A percentile compares a stretch with the other conserved stretches of the same genome.
Conservation (phyloP, 306 rosid genomes). For the Rosa rugosa region DNA sequence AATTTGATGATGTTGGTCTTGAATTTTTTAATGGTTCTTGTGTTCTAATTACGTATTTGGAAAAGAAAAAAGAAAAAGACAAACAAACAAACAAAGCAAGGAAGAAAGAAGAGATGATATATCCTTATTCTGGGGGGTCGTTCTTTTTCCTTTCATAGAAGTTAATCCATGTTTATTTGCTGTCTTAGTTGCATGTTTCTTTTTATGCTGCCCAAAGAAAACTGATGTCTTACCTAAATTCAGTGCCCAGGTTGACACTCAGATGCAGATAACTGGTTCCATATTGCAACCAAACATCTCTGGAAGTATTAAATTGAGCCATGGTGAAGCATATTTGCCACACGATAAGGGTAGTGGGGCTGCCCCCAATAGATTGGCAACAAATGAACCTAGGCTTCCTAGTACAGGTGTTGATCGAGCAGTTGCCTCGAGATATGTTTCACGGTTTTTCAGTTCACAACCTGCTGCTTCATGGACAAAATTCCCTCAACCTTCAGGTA, state of each 20-base stretch:
- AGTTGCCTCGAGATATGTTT: conserved; percentile 78
- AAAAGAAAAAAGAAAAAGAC: not conserved
- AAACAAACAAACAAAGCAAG: not conserved
- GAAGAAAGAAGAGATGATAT: not conserved
- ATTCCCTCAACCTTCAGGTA: conserved; percentile 67
- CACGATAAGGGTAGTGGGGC: conserved; percentile 86
- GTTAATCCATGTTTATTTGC: not conserved
- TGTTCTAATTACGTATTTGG: not conserved
- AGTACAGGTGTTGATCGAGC: conserved; percentile 56
- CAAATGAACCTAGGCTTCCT: conserved; percentile 61
- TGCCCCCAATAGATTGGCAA: conserved; percentile 62
- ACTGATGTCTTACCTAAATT: conserved; percentile 20
- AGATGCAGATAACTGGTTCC: conserved; percentile 92
- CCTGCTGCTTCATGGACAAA: conserved; percentile 51
- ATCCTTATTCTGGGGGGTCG: not conserved
- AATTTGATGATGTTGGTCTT: not conserved
- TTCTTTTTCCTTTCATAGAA: not conserved
- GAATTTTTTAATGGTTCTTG: not conserved
- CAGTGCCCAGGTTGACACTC: conserved; percentile 98
- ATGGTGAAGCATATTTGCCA: conserved; percentile 95
- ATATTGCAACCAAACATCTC: conserved; percentile 86
- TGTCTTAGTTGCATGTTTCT: conserved; percentile 4
- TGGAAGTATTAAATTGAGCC: conserved; percentile 84
- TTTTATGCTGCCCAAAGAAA: conserved; percentile 18
- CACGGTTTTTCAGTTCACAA: conserved; percentile 71